A percentile compares a stretch with the other conserved stretches of the same genome.
phyloP scores from a whole-genome alignment of 352 stramenopile genomes.

The Blastocystis sp. region DNA sequence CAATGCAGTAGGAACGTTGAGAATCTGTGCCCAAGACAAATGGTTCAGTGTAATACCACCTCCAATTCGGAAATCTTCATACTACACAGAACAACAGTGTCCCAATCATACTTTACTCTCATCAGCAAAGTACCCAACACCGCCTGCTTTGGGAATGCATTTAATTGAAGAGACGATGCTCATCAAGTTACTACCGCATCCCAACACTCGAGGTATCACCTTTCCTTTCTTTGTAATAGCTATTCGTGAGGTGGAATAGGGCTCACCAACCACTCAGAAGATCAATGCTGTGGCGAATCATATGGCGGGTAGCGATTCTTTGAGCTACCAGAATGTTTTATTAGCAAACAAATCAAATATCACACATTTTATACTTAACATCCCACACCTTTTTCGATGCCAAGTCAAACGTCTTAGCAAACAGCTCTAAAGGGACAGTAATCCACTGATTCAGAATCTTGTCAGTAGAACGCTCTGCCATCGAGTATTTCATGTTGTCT shows the following conservation, averaged over 20 bases:
- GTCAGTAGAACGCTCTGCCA: background rate
- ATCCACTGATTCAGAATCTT: conserved; percentile 56
- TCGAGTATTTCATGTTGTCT: conserved; percentile 24
- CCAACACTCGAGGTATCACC: background rate
- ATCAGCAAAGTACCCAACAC: conserved; percentile 56
- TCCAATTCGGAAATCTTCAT: conserved; percentile 63
- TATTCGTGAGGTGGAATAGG: background rate
- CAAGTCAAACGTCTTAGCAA: background rate
- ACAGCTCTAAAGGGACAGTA: conserved; percentile 18
- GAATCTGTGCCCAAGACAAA: conserved; percentile 62
- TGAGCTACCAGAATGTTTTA: background rate
- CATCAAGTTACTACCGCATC: conserved; percentile 56
- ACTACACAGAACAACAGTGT: background rate
- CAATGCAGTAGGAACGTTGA: conserved; percentile 64
- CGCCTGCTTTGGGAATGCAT: conserved; percentile 31
- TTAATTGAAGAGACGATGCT: conserved; percentile 58
- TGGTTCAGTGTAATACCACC: conserved; percentile 65
- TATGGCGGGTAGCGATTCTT: background rate
- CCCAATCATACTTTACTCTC: conserved; percentile 19
- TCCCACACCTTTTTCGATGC: conserved; percentile 34
- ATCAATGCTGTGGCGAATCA: conserved; percentile 61
- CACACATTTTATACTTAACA: conserved; percentile 35
- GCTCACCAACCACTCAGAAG: background rate
- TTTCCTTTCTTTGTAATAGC: conserved; percentile 56
- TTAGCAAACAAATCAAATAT: background rate